Evolutionary conservation across 208 protist species (phyloP), one percentile per base, ranked within the genome.

Genomic region (Trypanosoma brucei): DNA sequence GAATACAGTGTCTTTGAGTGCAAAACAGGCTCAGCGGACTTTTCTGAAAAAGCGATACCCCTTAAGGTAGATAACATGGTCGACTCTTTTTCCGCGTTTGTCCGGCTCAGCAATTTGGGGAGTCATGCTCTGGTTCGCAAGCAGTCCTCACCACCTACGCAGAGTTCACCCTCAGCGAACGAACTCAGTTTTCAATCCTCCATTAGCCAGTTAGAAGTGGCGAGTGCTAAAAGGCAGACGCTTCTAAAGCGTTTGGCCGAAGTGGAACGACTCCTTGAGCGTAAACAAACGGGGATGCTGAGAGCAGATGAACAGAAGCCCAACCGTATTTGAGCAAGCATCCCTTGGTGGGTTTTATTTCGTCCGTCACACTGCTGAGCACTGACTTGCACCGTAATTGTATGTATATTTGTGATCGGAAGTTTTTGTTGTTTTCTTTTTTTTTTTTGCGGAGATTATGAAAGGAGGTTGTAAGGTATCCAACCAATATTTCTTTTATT

Each of bases 21-120:
- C 14, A 51, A 57, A 22, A 30, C 11, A 1, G 22, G 48, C 0
- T 50, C 55, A 45, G 7, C n/a, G 46, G 3, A 60, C 62, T 45
- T 50, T 2, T 42, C 4, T 37, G 53, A 60, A 35, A 61, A 65
- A 42, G 69, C 65, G 1, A 54, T 86, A 35, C 73, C 74, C 11
- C 46, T 88, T n/a, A 74, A 70, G 22, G 48, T 86, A 44, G 76
- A 88, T 58, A 92, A 88, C 55, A 59, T 88, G 14, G 72, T 86
- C 14, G 77, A 85, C 39, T 78, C 78, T 36, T 49, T 92, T 54
- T 60, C 63, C 3, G 75, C 66, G 3, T 92, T 92, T 55, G 72
- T 72, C 13, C 75, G 72, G 53, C 55, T 92, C 6, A 46, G 61
- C 55, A 61, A 67, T 7, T 87, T 76, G 46, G 5, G 50, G 3